Evolutionary conservation across 805 yeast species (phyloP).

Genomic region (Starmerella sirachaensis): DNA sequence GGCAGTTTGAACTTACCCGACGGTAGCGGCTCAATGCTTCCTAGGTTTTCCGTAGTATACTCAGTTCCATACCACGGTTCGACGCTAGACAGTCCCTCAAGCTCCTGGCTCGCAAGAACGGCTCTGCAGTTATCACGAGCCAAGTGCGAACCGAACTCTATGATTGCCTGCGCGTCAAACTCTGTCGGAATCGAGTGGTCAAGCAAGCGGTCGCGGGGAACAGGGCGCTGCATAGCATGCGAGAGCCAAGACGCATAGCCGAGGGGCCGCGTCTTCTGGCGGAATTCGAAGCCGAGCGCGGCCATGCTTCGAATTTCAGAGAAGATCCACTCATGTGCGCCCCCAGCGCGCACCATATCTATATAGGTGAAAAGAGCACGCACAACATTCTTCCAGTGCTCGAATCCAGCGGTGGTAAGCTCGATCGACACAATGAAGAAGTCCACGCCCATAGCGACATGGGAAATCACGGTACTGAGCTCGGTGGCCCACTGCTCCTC

Average conservation of each 20-base stretch:
- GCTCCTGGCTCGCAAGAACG: constrained; percentile 41
- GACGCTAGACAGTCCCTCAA: constrained; percentile 36
- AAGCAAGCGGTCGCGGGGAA: constrained; percentile 57
- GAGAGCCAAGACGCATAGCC: constrained; percentile 62
- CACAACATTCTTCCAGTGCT: constrained; percentile 48
- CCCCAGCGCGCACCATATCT: constrained; percentile 41
- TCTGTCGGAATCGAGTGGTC: constrained; percentile 45
- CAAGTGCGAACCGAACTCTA: constrained; percentile 39
- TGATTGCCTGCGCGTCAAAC: constrained; percentile 45
- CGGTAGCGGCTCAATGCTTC: neutral
- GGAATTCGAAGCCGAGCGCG: constrained; percentile 60
- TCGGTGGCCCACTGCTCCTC: constrained; percentile 66
- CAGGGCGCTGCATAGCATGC: constrained; percentile 42
- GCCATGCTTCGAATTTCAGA: constrained; percentile 64
- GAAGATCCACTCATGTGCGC: constrained; percentile 69
- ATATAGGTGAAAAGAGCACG: constrained; percentile 60
- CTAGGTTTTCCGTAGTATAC: constrained; percentile 40
- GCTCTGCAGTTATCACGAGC: constrained; percentile 50
- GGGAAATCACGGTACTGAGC: constrained; percentile 55
- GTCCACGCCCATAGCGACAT: constrained; percentile 49
- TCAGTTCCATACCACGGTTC: constrained; percentile 93
- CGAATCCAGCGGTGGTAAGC: constrained; percentile 57
- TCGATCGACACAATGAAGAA: constrained; percentile 61
- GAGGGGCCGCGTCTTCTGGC: constrained; percentile 63
- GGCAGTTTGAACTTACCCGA: constrained; percentile 47